These are phyloP conservation scores for Triticum turgidum DNA, from an alignment of 176 grass and related monocot species.

Conservation along the genomic window DNA sequence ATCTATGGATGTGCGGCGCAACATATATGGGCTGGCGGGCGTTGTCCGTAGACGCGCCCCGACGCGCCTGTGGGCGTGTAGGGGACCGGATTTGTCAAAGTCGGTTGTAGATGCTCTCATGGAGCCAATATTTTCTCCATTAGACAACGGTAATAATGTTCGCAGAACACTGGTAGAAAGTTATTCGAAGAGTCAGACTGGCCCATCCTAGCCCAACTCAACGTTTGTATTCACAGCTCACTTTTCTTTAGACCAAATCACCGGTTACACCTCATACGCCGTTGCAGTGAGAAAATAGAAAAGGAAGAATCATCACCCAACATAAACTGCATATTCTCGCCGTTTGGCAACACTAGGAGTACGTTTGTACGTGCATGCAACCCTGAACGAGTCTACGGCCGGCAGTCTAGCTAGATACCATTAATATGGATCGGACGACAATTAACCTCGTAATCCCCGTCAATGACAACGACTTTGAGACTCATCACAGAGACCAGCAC, in stretches of 20 bases:
- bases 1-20: too few relatives aligned
- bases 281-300: neutral
- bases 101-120: too few relatives aligned
- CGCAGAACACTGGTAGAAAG: neutral
- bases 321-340: neutral
- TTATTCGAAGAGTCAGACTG: neutral
- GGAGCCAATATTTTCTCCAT: neutral
- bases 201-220: neutral
- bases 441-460: neutral
- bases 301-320: neutral
- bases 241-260: neutral
- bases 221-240: neutral
- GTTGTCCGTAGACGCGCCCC: too few relatives aligned
- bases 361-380: neutral
- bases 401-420: conserved; percentile 24
- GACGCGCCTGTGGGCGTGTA: too few relatives aligned
- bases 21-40: too few relatives aligned
- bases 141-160: neutral
- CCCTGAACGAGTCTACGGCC: conserved; percentile 37
- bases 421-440: neutral
- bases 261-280: neutral
- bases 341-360: neutral
- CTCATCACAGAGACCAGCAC: neutral
- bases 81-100: too few relatives aligned
- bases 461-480: neutral